phyloP scores from a whole-genome alignment of 2,329 filamentous ascomycete species.

The Penicillium sp. region DNA sequence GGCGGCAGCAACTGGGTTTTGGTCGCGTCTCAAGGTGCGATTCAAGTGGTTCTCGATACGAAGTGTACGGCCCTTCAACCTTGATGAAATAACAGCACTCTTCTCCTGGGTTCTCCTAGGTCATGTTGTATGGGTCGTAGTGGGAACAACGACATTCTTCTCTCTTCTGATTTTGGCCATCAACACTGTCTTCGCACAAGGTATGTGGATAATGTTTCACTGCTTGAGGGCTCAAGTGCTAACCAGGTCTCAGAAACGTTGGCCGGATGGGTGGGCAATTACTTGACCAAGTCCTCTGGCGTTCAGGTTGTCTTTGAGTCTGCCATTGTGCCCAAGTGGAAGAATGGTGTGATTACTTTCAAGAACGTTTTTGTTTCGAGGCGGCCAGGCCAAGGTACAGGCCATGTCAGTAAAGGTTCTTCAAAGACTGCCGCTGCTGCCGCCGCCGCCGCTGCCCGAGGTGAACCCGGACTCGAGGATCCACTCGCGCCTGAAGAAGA shows the following conservation, averaged over 20 bases:
- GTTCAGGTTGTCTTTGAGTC: conserved; percentile 96
- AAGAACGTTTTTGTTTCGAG: conserved; percentile 95
- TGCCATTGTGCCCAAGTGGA: conserved; percentile 95
- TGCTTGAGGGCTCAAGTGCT: background rate
- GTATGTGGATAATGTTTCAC: conserved; percentile 49
- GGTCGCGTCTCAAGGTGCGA: conserved; percentile 82
- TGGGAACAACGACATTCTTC: conserved; percentile 96
- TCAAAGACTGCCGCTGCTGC: conserved; percentile 80
- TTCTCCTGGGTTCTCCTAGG: conserved; percentile 93
- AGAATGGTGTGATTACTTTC: conserved; percentile 91
- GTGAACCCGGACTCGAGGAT: conserved; percentile 47
- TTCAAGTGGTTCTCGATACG: conserved; percentile 98
- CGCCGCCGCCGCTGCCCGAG: conserved; percentile 69
- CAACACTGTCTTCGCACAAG: conserved; percentile 95
- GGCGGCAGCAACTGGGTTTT: conserved; percentile 87
- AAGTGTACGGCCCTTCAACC: conserved; percentile 90
- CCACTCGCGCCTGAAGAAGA: conserved; percentile 58
- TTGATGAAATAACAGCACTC: conserved; percentile 94
- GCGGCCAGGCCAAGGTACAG: conserved; percentile 76
- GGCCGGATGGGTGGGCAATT: conserved; percentile 90
- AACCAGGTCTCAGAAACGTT: conserved; percentile 69
- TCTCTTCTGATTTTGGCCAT: conserved; percentile 86
- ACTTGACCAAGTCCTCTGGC: conserved; percentile 89
- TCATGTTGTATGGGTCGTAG: conserved; percentile 91
- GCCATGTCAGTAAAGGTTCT: conserved; percentile 89